phyloP scores from a whole-genome alignment of 2,329 filamentous ascomycete genomes.

The Alternaria tenuissima region DNA sequence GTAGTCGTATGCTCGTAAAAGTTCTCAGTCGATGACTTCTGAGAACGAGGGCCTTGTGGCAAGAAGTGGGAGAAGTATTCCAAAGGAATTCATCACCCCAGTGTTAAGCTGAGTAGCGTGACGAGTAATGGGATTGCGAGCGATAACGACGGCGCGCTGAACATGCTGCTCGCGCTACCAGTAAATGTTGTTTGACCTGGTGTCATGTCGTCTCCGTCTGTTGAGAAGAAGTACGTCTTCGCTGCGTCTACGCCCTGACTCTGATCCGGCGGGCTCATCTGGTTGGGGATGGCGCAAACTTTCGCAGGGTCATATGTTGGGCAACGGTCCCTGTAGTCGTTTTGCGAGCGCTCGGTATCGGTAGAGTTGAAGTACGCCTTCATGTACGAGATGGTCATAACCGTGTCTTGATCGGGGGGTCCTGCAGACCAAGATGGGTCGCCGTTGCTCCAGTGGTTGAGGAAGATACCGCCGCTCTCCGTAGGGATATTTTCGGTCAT shows the following conservation, averaged over 20 bases:
- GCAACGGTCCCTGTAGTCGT: slow-evolving; percentile 45
- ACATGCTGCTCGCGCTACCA: slow-evolving; percentile 25
- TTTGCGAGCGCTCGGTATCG: slow-evolving; percentile 35
- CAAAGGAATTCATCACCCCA: slow-evolving; percentile 26
- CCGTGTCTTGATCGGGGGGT: slow-evolving; percentile 69
- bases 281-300: slow-evolving; percentile 47
- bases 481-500: slow-evolving; percentile 68
- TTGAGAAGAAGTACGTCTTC: slow-evolving; percentile 50
- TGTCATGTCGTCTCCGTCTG: slow-evolving; percentile 31
- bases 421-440: slow-evolving; percentile 75
- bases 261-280: slow-evolving; percentile 41
- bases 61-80: not conserved
- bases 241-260: slow-evolving; percentile 34
- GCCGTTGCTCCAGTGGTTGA: slow-evolving; percentile 83
- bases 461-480: slow-evolving; percentile 69
- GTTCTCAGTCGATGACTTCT: not conserved
- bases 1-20: slow-evolving; percentile 7
- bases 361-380: slow-evolving; percentile 84
- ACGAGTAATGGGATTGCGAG: slow-evolving; percentile 36
- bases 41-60: not conserved
- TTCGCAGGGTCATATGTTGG: slow-evolving; percentile 36
- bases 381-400: slow-evolving; percentile 72
- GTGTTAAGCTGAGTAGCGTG: slow-evolving; percentile 37
- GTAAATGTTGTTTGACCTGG: slow-evolving; percentile 41
- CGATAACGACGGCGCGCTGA: slow-evolving; percentile 27